Percentiles rank a stretch among this genome's conserved stretches.
Conservation (phyloP, 805 yeast species). For the Saccharomycopsis sp. region DNA sequence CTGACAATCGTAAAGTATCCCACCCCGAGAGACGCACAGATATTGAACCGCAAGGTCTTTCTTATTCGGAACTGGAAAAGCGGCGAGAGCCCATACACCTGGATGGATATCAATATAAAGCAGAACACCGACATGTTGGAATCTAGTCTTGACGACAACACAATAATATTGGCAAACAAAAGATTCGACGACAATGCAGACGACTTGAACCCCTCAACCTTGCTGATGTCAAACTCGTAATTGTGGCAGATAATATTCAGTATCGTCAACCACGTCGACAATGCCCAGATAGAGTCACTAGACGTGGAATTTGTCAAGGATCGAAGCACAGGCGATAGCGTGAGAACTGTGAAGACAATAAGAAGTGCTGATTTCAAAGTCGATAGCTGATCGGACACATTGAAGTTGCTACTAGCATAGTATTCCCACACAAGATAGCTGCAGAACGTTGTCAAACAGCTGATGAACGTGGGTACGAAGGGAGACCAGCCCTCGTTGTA, state of each 20-base stretch:
- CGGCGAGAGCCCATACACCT: slow-evolving; percentile 68
- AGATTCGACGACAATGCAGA: slow-evolving; percentile 71
- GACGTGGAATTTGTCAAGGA: slow-evolving; percentile 85
- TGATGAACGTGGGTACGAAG: slow-evolving; percentile 32
- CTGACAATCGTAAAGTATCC: slow-evolving; percentile 19
- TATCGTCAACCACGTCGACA: slow-evolving; percentile 71
- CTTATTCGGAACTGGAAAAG: slow-evolving; percentile 42
- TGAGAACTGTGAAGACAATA: slow-evolving; percentile 61
- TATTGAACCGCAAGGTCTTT: slow-evolving; percentile 22
- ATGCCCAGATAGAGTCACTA: slow-evolving; percentile 92
- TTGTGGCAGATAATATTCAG: slow-evolving; percentile 63
- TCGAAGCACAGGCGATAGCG: slow-evolving; percentile 83
- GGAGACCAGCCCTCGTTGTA: slow-evolving; percentile 47
- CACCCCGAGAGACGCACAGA: slow-evolving; percentile 24
- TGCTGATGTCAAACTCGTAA: slow-evolving; percentile 46
- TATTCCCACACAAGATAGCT: slow-evolving; percentile 31
- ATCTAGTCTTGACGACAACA: slow-evolving; percentile 78
- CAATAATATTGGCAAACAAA: slow-evolving; percentile 78
- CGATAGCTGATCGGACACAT: slow-evolving; percentile 22
- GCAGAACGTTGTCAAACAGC: slow-evolving; percentile 30
- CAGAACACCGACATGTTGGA: slow-evolving; percentile 75
- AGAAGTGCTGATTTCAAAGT: slow-evolving; percentile 60
- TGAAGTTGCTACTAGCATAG: background rate
- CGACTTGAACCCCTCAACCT: slow-evolving; percentile 20
- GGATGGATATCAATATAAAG: slow-evolving; percentile 68